A percentile compares a stretch with the other conserved stretches of the same genome.
phyloP scores from a whole-genome alignment of 441 rosid genomes.

The Brassica balearica region DNA sequence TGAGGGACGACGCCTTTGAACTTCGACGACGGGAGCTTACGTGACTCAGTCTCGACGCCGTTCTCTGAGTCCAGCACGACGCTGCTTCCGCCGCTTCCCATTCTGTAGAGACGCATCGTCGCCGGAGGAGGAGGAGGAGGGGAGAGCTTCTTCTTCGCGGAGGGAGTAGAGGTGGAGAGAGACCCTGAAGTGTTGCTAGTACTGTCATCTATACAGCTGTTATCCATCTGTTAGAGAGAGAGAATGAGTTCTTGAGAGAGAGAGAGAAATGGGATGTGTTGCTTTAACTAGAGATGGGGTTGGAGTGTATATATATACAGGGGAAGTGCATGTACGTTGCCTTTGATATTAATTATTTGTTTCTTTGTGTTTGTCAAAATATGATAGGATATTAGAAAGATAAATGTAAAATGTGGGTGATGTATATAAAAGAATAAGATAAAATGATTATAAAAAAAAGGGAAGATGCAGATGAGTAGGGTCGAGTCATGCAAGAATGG shows the following conservation, averaged over 20 bases:
- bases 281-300: conserved; percentile 33
- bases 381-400: neutral
- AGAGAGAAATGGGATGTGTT: conserved; percentile 25
- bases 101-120: conserved; percentile 61
- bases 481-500: conserved; percentile 30
- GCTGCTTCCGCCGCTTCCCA: conserved; percentile 68
- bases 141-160: conserved; percentile 29
- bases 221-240: conserved; percentile 53
- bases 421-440: conserved; percentile 6
- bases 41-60: conserved; percentile 84
- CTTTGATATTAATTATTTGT: conserved; percentile 10
- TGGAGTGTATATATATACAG: conserved; percentile 22
- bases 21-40: conserved; percentile 86
- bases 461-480: conserved; percentile 32
- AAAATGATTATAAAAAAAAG: neutral
- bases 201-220: conserved; percentile 71
- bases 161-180: conserved; percentile 45
- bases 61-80: conserved; percentile 62
- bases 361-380: neutral
- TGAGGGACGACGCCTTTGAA: conserved; percentile 95
- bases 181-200: conserved; percentile 56
- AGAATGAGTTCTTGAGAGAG: neutral
- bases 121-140: conserved; percentile 47
- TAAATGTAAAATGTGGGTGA: conserved; percentile 40
- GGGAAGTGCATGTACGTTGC: conserved; percentile 40